Percentiles rank a stretch among this genome's conserved stretches.
phyloP scores from a whole-genome alignment of 2,329 filamentous ascomycete genomes.

The Pleomassaria siparia region DNA sequence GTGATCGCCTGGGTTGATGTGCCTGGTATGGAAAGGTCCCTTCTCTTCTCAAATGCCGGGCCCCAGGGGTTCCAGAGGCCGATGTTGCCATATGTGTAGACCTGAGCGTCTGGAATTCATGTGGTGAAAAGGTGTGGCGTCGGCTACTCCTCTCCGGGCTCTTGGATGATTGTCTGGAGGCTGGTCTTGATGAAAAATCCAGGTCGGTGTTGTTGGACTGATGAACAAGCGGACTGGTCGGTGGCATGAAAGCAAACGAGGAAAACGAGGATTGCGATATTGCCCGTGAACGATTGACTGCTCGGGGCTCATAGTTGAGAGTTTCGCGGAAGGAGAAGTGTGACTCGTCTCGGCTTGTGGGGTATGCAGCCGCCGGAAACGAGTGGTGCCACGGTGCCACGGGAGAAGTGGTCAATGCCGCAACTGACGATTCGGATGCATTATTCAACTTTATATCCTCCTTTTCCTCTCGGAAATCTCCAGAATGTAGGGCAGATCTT shows the following conservation, averaged over 20 bases:
- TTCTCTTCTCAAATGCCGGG: constrained; percentile 57
- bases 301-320: constrained; percentile 20
- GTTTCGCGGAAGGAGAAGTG: constrained; percentile 19
- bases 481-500: constrained; percentile 68
- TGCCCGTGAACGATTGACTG: constrained; percentile 46
- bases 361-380: constrained; percentile 44
- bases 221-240: constrained; percentile 89
- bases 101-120: constrained; percentile 55
- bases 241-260: constrained; percentile 80
- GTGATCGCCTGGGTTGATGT: constrained; percentile 74
- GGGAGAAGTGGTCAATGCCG: constrained; percentile 52
- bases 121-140: constrained; percentile 72
- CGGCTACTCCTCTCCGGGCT: constrained; percentile 57
- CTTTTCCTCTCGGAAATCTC: constrained; percentile 60
- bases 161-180: constrained; percentile 38
- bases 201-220: constrained; percentile 82
- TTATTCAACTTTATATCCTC: constrained; percentile 22
- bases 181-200: constrained; percentile 57
- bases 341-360: constrained; percentile 16
- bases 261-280: constrained; percentile 65
- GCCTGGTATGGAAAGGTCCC: constrained; percentile 69
- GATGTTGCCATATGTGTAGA: constrained; percentile 42
- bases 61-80: constrained; percentile 32
- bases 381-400: constrained; percentile 59
- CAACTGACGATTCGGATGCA: constrained; percentile 11